A percentile compares a stretch with the other conserved stretches of the same genome.
Evolutionary conservation across 306 rosid genomes (phyloP).

Genomic region (Vachellia pachyceras): DNA sequence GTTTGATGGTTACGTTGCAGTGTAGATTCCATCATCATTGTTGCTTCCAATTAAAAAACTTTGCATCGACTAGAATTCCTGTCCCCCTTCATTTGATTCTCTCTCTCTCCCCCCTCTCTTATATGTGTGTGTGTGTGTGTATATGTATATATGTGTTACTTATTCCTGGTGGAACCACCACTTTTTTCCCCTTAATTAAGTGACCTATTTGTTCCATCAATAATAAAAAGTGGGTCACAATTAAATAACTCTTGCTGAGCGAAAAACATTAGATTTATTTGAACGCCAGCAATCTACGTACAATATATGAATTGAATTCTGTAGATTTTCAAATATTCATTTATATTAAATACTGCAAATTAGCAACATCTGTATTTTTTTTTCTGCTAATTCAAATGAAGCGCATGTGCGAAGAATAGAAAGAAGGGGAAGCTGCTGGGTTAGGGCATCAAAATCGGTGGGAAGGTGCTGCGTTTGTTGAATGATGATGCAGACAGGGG

Average conservation of each 20-base stretch:
- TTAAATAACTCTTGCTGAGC: background rate
- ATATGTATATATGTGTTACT: too few species aligned
- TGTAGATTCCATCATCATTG: conserved; percentile 46
- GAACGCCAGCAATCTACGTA: background rate
- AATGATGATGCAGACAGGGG: conserved; percentile 7
- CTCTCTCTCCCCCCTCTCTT: background rate
- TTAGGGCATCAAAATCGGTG: conserved; percentile 20
- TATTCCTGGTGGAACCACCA: too few species aligned
- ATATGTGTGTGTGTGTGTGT: too few species aligned
- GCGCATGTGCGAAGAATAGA: background rate
- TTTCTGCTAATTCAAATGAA: background rate
- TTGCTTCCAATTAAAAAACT: conserved; percentile 37
- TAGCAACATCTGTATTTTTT: background rate
- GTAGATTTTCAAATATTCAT: background rate
- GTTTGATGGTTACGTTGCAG: conserved; percentile 40
- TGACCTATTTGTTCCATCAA: background rate
- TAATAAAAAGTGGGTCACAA: background rate
- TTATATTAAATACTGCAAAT: background rate
- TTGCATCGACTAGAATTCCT: conserved; percentile 33
- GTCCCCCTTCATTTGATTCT: conserved; percentile 22
- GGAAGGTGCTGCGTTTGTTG: background rate
- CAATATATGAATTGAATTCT: too few species aligned
- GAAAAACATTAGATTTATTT: background rate
- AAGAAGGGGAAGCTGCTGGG: background rate
- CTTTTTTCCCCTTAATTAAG: background rate